Evolutionary conservation across 2,329 filamentous ascomycete species (phyloP), one percentile per base, ranked within the genome.

Genomic region (Capronia americana): DNA sequence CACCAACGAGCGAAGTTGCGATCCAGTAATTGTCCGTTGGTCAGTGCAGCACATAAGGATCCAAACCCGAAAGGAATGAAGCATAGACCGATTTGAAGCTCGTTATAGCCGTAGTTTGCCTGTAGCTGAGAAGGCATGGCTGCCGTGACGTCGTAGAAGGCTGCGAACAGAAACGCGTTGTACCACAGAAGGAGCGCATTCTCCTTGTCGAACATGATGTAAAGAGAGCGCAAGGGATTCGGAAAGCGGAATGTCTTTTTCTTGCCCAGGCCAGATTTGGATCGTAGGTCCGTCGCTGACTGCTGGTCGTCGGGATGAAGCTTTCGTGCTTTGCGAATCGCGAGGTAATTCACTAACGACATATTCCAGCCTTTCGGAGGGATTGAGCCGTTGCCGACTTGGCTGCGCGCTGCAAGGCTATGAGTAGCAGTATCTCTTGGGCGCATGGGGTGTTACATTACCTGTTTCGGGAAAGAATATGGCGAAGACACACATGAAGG

Each of bases 1-100:
- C 91, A 90, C 55, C 88, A 84, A 46, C 90, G 85, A 6, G 87
- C 83, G 76, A 91, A 96, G 75, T 93, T 93, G 82, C 86, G 88
- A 76, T 92, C 90, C 41, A 91, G 83, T 1, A 87, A 70, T 1
- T 82, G 81, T 4, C 91, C 75, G 41, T 75, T 76, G 2, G 61
- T 44, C 17, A 73, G 66, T 17, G 73, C 69, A 30, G 73, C 74
- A 44, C 70, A 30, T 10, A 77, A 61, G 3, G 73, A 73, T 5
- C 75, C 75, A 8, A 74, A 23, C 0, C 74, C 74, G 32, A 72
- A 71, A 0, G 75, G 74, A 38, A 77, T 70, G 60, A 74, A 78
- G 65, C 74, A 77, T 4, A 82, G 72, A 3, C 76, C 78, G 48
- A 84, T 78, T 66, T 85, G 77, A 11, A 85, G 77, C 59, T 82